Evolutionary conservation across 768 basidiomycete genomes (phyloP).

Genomic region (Phallus indusiatus): DNA sequence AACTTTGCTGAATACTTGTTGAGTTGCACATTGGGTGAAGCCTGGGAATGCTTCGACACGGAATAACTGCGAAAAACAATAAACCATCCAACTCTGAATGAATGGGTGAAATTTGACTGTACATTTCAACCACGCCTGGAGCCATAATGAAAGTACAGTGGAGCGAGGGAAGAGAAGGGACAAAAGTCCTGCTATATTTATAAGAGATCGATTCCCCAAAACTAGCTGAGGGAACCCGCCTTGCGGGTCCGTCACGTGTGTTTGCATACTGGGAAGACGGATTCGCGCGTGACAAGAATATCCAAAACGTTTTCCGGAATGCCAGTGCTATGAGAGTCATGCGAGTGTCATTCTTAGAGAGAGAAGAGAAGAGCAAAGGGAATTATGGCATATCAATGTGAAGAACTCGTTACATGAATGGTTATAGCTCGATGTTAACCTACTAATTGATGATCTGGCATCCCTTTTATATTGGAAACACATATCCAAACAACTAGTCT

Average conservation of each 20-base stretch:
- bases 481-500: background rate
- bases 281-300: too few relatives aligned
- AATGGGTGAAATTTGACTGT: slow-evolving; percentile 15
- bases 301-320: too few relatives aligned
- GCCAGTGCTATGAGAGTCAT: background rate
- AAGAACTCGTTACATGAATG: background rate
- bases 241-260: background rate
- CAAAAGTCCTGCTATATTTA: background rate
- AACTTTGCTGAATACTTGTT: slow-evolving; percentile 69
- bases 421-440: background rate
- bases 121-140: slow-evolving; percentile 50
- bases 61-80: slow-evolving; percentile 27
- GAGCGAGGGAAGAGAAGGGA: background rate
- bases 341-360: background rate
- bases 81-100: slow-evolving; percentile 13
- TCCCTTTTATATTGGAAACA: background rate
- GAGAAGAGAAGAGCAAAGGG: background rate
- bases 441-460: background rate
- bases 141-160: slow-evolving; percentile 36
- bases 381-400: background rate
- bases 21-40: slow-evolving; percentile 36
- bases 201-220: background rate
- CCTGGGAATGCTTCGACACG: slow-evolving; percentile 24
- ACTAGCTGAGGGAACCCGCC: background rate
- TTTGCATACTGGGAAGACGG: background rate